Percentiles rank a stretch among this genome's conserved stretches.
phyloP scores from a whole-genome alignment of 176 grass and related monocot genomes.

The bread wheat (Triticum aestivum) region DNA sequence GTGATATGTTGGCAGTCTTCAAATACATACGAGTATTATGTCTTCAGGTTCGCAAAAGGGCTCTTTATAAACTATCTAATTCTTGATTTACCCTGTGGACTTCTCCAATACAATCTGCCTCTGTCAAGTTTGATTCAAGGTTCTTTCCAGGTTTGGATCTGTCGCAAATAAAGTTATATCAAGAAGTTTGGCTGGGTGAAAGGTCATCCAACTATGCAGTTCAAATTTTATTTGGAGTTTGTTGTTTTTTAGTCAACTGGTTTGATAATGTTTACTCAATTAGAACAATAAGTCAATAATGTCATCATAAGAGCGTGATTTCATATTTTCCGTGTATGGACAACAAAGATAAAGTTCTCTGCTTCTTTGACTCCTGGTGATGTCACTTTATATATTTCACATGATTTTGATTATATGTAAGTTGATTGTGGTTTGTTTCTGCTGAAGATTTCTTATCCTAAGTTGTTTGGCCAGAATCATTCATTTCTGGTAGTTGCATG shows the following conservation, averaged over 20 bases:
- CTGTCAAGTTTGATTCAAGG: slow-evolving; percentile 6
- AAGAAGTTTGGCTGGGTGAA: not conserved
- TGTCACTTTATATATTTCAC: not conserved
- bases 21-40: not conserved
- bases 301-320: not conserved
- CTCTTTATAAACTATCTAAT: not conserved
- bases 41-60: not conserved
- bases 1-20: not conserved
- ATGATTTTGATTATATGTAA: slow-evolving; percentile 10
- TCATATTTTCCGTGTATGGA: not conserved
- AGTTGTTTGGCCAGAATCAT: slow-evolving; percentile 7
- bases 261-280: not conserved
- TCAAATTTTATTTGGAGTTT: not conserved
- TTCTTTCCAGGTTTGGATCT: not conserved
- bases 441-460: not conserved
- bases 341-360: not conserved
- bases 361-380: not conserved
- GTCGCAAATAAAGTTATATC: not conserved
- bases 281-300: not conserved
- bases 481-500: not conserved
- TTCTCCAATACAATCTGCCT: not conserved
- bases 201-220: not conserved
- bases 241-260: not conserved
- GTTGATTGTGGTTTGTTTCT: not conserved
- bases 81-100: not conserved